Conservation (phyloP, 2,329 filamentous ascomycete genomes). For the Beauveria caledonica region DNA sequence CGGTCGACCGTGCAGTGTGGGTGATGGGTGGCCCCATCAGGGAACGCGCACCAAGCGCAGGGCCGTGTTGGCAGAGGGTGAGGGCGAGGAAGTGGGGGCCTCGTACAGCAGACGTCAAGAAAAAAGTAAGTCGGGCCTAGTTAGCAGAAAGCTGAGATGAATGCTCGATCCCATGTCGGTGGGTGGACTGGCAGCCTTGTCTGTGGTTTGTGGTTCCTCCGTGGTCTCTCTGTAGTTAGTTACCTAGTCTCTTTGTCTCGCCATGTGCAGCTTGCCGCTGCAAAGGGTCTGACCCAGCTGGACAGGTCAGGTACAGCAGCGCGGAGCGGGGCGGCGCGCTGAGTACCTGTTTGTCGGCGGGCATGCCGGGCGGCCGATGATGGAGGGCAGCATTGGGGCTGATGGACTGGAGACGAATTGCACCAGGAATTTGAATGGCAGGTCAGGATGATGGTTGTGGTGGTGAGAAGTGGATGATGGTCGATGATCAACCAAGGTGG, state of each 20-base stretch:
- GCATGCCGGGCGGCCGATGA: neutral
- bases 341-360: neutral
- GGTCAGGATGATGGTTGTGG: neutral
- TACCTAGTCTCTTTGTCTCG: too few species aligned
- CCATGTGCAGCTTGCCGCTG: neutral
- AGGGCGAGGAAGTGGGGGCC: neutral
- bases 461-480: neutral
- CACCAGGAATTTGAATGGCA: neutral
- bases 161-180: neutral
- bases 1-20: neutral
- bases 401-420: neutral
- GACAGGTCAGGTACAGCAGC: neutral
- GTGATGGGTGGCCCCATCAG: slow-evolving; percentile 1
- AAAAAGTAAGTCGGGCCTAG: neutral
- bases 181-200: neutral
- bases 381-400: neutral
- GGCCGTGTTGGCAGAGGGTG: neutral
- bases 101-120: neutral
- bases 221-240: neutral
- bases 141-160: neutral
- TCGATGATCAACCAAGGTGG: neutral
- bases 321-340: neutral
- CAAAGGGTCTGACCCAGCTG: neutral
- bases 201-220: too few species aligned
- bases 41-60: neutral